A percentile compares a stretch with the other conserved stretches of the same genome.
Conservation (phyloP, 345 rosid genomes). For the Theobroma cacao region DNA sequence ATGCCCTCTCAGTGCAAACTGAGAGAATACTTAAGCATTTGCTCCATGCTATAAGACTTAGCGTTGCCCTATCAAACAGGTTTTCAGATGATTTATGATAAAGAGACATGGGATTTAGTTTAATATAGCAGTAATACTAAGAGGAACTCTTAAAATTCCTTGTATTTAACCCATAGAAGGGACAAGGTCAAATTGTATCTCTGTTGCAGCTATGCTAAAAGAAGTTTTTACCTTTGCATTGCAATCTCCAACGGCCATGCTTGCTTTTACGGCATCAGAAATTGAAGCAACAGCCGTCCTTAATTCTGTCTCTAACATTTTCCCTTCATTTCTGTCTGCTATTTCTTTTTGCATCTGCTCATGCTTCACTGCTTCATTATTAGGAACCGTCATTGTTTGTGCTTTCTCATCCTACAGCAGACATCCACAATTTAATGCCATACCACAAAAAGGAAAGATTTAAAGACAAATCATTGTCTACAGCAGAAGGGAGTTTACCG, state of each 20-base stretch:
- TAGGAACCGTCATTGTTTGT: conserved; percentile 29
- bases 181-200: too few species aligned
- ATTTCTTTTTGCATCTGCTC: conserved; percentile 29
- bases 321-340: conserved; percentile 21
- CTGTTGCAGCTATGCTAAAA: too few species aligned
- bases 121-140: neutral
- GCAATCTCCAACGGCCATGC: conserved; percentile 29
- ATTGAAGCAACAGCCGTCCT: conserved; percentile 23
- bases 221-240: conserved; percentile 53
- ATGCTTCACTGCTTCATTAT: conserved; percentile 27
- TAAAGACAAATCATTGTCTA: neutral
- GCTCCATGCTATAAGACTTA: too few species aligned
- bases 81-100: too few species aligned
- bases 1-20: neutral
- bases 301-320: conserved; percentile 28
- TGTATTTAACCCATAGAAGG: neutral
- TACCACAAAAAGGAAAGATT: neutral
- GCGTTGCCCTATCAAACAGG: neutral
- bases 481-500: conserved; percentile 31
- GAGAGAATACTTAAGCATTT: neutral
- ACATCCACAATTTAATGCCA: conserved; percentile 7
- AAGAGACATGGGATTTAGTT: neutral
- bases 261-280: conserved; percentile 30
- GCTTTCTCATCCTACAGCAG: conserved; percentile 41
- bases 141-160: neutral